These are phyloP conservation scores for Omphalea diandra DNA, from an alignment of 441 rosid genomes.

Conservation along the genomic window DNA sequence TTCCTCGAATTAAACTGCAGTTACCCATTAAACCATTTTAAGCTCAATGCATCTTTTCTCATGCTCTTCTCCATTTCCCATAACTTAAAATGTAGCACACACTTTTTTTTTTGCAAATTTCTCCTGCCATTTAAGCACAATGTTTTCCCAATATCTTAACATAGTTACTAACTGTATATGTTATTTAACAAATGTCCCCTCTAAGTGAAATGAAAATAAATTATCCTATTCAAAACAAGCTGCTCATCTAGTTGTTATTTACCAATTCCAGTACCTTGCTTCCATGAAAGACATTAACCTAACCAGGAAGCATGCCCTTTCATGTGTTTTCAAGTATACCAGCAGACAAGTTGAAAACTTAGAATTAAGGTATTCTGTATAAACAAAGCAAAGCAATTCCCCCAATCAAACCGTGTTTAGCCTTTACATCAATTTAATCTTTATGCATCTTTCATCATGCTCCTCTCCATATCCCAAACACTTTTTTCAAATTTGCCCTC, in stretches of 20 bases:
- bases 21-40: no score
- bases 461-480: background rate
- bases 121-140: background rate
- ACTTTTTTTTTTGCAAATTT: background rate
- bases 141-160: background rate
- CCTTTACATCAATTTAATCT: no score
- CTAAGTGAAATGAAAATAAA: background rate
- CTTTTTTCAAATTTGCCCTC: background rate
- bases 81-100: no score
- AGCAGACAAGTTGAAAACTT: background rate
- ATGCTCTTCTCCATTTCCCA: background rate
- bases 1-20: no score
- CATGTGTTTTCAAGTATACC: background rate
- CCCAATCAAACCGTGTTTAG: no score
- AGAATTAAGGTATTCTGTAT: no score
- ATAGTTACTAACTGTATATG: background rate
- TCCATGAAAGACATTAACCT: background rate
- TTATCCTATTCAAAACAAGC: background rate
- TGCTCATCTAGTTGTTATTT: background rate
- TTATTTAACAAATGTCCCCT: background rate
- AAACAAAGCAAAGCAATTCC: no score
- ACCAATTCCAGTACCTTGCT: background rate
- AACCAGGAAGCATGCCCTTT: background rate
- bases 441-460: background rate
- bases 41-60: no score